Conservation (phyloP, 179 eudicot species). For the Silene noctiflora region DNA sequence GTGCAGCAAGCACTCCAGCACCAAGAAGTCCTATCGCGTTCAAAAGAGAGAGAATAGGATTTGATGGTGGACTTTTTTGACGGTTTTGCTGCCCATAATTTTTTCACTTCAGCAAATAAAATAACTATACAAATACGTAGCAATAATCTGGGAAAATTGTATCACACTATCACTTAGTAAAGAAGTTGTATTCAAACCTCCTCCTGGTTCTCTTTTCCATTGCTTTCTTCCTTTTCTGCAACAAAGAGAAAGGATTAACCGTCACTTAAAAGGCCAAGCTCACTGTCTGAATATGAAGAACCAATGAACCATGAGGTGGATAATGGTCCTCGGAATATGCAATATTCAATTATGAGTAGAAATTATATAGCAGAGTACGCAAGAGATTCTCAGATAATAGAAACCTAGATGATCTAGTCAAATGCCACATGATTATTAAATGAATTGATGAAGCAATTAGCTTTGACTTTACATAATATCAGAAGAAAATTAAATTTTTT, state of each 20-base stretch:
- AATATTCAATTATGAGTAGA: not conserved
- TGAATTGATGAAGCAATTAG: not conserved
- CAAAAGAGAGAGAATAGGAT: constrained; percentile 58
- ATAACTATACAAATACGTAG: constrained; percentile 15
- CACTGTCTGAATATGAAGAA: not conserved
- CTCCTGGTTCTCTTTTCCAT: constrained; percentile 36
- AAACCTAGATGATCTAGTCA: constrained; percentile 1
- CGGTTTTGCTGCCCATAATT: constrained; percentile 44
- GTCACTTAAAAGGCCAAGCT: constrained; percentile 2
- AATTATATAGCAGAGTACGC: not conserved
- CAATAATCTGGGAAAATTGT: not conserved
- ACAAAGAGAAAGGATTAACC: not conserved
- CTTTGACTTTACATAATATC: not conserved
- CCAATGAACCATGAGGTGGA: not conserved
- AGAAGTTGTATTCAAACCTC: constrained; percentile 33
- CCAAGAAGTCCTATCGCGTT: constrained; percentile 72
- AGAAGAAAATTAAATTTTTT: not conserved
- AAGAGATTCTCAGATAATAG: not conserved
- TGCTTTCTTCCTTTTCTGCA: constrained; percentile 30
- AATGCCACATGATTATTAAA: not conserved
- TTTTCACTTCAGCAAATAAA: constrained; percentile 30
- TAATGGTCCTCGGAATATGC: not conserved
- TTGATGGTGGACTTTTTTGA: constrained; percentile 41
- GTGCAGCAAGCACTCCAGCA: constrained; percentile 74
- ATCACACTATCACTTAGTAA: constrained; percentile 8